Evolutionary conservation across 2,329 filamentous ascomycete genomes (phyloP).

Genomic region (Botrytis fabae): DNA sequence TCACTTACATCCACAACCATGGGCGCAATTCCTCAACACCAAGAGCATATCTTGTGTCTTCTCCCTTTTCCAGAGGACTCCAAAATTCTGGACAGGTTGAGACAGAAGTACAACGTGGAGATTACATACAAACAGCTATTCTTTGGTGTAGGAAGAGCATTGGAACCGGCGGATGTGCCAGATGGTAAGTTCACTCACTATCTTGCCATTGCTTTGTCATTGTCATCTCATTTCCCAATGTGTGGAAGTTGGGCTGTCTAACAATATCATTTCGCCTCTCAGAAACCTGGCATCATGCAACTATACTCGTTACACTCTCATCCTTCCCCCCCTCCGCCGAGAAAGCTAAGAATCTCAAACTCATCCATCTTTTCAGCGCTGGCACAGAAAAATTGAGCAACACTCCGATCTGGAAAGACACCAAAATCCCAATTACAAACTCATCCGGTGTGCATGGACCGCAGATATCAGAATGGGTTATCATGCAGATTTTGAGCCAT

Average conservation of each 20-base stretch:
- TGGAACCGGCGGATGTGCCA: conserved; percentile 25
- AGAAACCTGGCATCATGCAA: conserved; percentile 38
- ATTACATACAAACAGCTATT: conserved; percentile 44
- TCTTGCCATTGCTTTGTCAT: background rate
- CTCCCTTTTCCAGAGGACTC: conserved; percentile 47
- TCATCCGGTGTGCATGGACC: conserved; percentile 47
- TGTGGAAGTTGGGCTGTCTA: background rate
- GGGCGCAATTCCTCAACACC: conserved; percentile 46
- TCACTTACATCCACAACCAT: conserved; percentile 38
- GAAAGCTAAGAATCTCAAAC: conserved; percentile 40
- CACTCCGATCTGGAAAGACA: conserved; percentile 40
- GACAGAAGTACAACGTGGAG: conserved; percentile 47
- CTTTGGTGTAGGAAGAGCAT: conserved; percentile 30
- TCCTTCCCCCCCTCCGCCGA: conserved; percentile 35
- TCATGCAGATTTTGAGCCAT: conserved; percentile 60
- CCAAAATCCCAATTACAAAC: conserved; percentile 42
- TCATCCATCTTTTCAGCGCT: conserved; percentile 42
- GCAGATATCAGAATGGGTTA: conserved; percentile 66
- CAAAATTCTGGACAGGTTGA: conserved; percentile 43
- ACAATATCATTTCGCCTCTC: background rate
- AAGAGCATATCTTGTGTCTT: conserved; percentile 47
- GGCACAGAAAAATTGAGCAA: conserved; percentile 40
- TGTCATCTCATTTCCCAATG: background rate
- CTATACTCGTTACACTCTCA: conserved; percentile 41
- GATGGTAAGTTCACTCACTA: conserved; percentile 26